phyloP scores from a whole-genome alignment of 2,329 filamentous ascomycete species.

The Calonectria multiphialidica region DNA sequence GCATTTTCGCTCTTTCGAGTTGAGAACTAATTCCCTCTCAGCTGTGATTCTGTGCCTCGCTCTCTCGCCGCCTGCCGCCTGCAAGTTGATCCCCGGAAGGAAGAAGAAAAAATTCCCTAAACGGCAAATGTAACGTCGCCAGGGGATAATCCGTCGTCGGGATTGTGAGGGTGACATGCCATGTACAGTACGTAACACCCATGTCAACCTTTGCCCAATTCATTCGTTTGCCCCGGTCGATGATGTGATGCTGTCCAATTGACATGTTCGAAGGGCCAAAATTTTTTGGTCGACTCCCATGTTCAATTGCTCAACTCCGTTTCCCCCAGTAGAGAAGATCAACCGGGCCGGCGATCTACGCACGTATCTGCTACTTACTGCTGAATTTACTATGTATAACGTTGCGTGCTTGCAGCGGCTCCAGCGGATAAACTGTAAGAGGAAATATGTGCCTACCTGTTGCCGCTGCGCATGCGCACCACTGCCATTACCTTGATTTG shows the following conservation, averaged over 20 bases:
- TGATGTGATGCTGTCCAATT: slow-evolving; percentile 2
- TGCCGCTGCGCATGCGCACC: background rate
- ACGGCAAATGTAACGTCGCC: slow-evolving; percentile 19
- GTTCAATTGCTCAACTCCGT: slow-evolving; percentile 4
- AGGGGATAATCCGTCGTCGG: slow-evolving; percentile 16
- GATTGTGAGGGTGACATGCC: slow-evolving; percentile 13
- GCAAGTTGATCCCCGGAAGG: background rate
- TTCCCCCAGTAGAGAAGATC: background rate
- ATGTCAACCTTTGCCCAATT: background rate
- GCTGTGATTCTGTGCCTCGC: background rate
- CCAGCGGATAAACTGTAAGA: background rate
- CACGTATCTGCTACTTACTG: background rate
- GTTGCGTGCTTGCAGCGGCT: slow-evolving; percentile 1
- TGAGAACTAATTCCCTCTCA: slow-evolving; percentile 6
- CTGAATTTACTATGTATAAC: background rate
- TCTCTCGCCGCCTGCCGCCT: background rate
- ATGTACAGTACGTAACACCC: slow-evolving; percentile 17
- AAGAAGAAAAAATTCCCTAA: background rate
- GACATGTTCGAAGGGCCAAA: background rate
- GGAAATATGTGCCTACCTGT: background rate
- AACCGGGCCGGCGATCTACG: slow-evolving; percentile 13
- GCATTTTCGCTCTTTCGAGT: slow-evolving; percentile 16
- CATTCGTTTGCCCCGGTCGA: slow-evolving; percentile 3
- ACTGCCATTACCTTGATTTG: background rate
- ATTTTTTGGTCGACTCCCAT: background rate